Conservation (phyloP, 208 protist genomes). For the Acanthamoeba divionensis region DNA sequence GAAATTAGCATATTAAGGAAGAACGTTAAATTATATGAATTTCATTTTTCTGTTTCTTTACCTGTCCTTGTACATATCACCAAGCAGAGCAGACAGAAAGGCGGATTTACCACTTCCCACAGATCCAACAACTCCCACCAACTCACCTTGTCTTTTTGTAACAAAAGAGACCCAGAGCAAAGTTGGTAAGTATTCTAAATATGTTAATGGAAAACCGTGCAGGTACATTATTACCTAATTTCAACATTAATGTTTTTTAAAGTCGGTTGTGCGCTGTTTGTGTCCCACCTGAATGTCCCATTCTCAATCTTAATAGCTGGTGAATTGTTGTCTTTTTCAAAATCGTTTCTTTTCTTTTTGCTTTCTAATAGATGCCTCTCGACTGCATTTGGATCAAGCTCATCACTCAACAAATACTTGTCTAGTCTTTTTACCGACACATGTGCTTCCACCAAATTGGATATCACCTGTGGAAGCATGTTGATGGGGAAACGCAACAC, state of each 20-base stretch:
- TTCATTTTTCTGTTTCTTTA: neutral
- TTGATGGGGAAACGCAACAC: constrained; percentile 69
- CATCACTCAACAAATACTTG: constrained; percentile 61
- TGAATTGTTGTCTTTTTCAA: neutral
- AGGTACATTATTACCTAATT: neutral
- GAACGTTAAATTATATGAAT: neutral
- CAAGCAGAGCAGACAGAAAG: constrained; percentile 75
- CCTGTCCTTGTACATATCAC: constrained; percentile 70
- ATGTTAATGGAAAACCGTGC: neutral
- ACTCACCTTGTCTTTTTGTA: neutral
- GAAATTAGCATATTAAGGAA: neutral
- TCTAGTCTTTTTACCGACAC: constrained; percentile 81
- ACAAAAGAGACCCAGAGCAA: neutral
- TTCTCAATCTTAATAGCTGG: neutral
- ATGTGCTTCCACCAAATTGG: constrained; percentile 76
- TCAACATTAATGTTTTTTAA: constrained; percentile 37
- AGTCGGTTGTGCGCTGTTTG: neutral
- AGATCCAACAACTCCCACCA: neutral
- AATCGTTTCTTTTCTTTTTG: neutral
- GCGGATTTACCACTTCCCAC: constrained; percentile 80
- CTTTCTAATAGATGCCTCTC: neutral
- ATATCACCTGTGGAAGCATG: constrained; percentile 85
- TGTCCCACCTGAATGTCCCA: constrained; percentile 15
- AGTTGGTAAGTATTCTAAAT: neutral
- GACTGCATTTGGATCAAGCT: constrained; percentile 15